Evolutionary conservation across 164 flowering plant genomes (phyloP), one percentile per base, ranked within the genome.

Genomic region (Liquidambar formosana): DNA sequence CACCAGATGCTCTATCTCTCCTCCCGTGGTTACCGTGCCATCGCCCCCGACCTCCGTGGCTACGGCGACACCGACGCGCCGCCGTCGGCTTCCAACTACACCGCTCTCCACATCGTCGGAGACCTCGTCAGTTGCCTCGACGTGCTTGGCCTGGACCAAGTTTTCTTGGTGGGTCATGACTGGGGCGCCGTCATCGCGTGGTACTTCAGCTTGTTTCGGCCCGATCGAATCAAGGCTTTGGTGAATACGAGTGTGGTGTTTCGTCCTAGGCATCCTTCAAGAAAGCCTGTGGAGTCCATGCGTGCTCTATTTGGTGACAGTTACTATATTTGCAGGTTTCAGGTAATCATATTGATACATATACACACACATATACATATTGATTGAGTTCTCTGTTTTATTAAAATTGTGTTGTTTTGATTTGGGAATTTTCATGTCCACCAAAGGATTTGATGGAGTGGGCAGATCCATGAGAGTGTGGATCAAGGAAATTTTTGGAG

Each of bases 21-120:
- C 16, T 64, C 86, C 72, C 66, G 57, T 0, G 92, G 89, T 27
- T 88, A 80, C 84, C 82, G 90, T 3, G 74, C 81, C 16, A 74
- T 89, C 8, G 93, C 97, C 25, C 94, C 97, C 11, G 97, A 89
- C 72, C 84, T 91, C 26, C 88, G 94, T 5, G 97, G 94, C 27
- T 91, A 48, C 67, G 97, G 93, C 19, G 95, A 85, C 77, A 76
- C 92, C 25, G 94, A 89, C 65, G 89, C 87, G 10, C 94, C 94
- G 6, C 76, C 83, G 4, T 67, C 78, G 0, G 1, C 70, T 14
- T 13, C 77, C 12, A 74, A 78, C 56, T 91, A 89, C 80, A 70
- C 90, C 10, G 78, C 65, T 8, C 26, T 82, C 63, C 93, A 89
- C 72, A 65, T 89, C 14, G 86, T 86, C 15, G 97, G 97, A 0